Conservation (phyloP, 192 early-diverging fungal genomes). For the Umbelopsis sp. region DNA sequence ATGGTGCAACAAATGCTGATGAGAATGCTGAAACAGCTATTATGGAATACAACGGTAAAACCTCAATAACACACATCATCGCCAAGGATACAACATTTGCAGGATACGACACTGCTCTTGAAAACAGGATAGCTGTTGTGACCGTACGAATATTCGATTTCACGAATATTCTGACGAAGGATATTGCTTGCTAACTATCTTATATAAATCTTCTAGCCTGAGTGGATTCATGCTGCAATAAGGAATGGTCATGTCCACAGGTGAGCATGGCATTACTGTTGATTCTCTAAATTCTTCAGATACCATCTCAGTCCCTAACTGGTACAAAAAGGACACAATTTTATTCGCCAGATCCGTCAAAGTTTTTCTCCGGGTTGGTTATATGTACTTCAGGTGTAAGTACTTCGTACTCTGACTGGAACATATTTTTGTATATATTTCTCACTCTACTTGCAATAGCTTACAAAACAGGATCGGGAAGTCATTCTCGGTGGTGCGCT, state of each 20-base stretch:
- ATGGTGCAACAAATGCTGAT: not conserved
- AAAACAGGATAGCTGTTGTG: not conserved
- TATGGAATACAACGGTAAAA: not conserved
- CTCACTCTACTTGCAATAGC: slow-evolving; percentile 18
- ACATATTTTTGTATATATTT: not conserved
- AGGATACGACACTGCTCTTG: not conserved
- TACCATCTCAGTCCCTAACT: too few relatives aligned
- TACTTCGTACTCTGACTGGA: not conserved
- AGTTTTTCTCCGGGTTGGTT: slow-evolving; percentile 50
- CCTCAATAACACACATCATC: not conserved
- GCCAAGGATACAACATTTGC: not conserved
- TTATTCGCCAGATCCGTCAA: slow-evolving; percentile 45
- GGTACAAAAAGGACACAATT: slow-evolving; percentile 24
- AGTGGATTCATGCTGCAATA: not conserved
- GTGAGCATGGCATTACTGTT: not conserved
- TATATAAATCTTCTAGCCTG: not conserved
- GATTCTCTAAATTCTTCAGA: not conserved
- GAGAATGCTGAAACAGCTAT: not conserved
- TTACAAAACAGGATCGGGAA: slow-evolving; percentile 35
- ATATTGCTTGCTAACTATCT: too few relatives aligned
- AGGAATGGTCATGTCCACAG: slow-evolving; percentile 14
- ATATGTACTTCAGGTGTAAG: slow-evolving; percentile 41
- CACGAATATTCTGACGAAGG: too few relatives aligned
- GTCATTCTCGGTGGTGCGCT: slow-evolving; percentile 41
- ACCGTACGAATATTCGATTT: not conserved